Evolutionary conservation across 2,329 filamentous ascomycete genomes (phyloP), one percentile per base, ranked within the genome.

Genomic region (Calonectria pteridis): DNA sequence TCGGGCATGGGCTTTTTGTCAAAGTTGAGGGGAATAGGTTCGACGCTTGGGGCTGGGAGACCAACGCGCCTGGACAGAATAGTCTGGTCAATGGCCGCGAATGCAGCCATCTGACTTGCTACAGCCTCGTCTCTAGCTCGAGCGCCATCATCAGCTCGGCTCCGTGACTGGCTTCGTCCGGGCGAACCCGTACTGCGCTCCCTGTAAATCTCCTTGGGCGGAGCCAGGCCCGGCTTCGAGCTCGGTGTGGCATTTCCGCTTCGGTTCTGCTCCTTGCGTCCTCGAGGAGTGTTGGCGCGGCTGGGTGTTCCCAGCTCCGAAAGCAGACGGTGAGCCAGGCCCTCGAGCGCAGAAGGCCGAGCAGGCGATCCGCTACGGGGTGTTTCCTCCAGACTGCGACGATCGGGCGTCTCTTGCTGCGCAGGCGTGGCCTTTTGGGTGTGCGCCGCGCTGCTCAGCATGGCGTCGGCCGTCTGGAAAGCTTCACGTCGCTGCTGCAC

Each of bases 401-500:
- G 84, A n/a, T 89, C 87, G 1, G 84, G 84, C 31, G 84, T 85
- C 20, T 80, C 80, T 23, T 81, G 81, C n/a, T 79, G 78, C 3
- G 77, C 77, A 2, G 82, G 81, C 2, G 84, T 82, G 16, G 80
- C 77, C 58, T 80, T 82, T 35, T 78, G 77, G 3, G 76, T 74
- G 1, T 81, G 79, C 4, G 73, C 84, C 43, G 79, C 84, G 51
- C 84, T 86, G 65, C 82, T 80, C 51, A 86, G 81, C 33, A 88
- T 87, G 9, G 86, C 80, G 76, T 91, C 89, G 3, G 91, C 90
- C 3, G 90, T 90, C 77, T 91, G 89, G 78, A 93, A 94, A 0
- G 90, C 91, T 74, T 92, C 89, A 6, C 91, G 90, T 16, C 88
- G 91, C 83, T 89, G 92, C 84, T 89, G 92, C 5, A 95, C 85